Evolutionary conservation across 768 basidiomycete genomes (phyloP).

Genomic region (Pholiota microspora): DNA sequence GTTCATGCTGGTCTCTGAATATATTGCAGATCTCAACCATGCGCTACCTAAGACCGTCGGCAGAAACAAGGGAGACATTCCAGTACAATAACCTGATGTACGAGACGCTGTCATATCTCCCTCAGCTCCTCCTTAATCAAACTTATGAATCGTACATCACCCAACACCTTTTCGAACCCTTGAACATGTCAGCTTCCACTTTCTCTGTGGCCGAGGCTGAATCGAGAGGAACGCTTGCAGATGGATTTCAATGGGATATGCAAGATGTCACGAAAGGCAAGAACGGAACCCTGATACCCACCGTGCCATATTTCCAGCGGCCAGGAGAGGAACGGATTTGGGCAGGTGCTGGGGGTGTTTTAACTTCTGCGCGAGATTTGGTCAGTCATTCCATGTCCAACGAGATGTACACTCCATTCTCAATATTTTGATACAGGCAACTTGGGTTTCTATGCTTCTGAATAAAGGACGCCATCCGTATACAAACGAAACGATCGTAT

Average conservation of each 20-base stretch:
- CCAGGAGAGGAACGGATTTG: conserved; percentile 37
- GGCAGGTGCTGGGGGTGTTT: conserved; percentile 41
- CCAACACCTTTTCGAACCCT: conserved; percentile 35
- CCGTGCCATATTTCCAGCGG: conserved; percentile 37
- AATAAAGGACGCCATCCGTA: conserved; percentile 37
- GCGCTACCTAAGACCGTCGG: conserved; percentile 37
- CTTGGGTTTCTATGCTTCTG: conserved; percentile 39
- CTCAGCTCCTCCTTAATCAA: conserved; percentile 35
- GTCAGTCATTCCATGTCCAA: conserved; percentile 19
- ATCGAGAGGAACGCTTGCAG: conserved; percentile 28
- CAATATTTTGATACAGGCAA: conserved; percentile 14
- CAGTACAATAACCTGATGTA: conserved; percentile 50
- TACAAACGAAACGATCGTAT: conserved; percentile 35
- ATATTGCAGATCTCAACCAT: conserved; percentile 31
- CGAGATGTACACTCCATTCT: background rate
- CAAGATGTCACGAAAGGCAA: conserved; percentile 27
- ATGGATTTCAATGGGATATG: conserved; percentile 35
- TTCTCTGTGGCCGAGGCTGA: conserved; percentile 38
- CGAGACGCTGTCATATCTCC: conserved; percentile 38
- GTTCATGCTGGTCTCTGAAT: background rate
- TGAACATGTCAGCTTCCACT: conserved; percentile 38
- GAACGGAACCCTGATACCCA: conserved; percentile 32
- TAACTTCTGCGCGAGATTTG: conserved; percentile 39
- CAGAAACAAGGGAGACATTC: conserved; percentile 38
- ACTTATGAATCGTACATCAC: conserved; percentile 38